Evolutionary conservation across 768 basidiomycete genomes (phyloP).

Genomic region (Lentinula detonsa): DNA sequence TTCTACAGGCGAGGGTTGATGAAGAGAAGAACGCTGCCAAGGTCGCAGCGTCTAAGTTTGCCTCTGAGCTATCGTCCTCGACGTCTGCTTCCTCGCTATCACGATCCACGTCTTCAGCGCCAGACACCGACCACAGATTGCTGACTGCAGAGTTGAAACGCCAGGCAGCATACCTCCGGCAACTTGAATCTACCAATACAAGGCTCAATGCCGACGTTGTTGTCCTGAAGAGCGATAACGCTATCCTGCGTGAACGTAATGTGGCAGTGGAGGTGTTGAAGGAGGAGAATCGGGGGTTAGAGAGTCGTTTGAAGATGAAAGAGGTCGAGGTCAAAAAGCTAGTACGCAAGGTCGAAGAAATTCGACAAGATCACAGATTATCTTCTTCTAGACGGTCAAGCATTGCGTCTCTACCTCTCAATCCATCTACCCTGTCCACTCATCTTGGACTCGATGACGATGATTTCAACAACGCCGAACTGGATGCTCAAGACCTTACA

Average conservation of each 20-base stretch:
- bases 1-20: not conserved
- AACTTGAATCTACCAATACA: slow-evolving; percentile 1
- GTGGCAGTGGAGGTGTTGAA: not conserved
- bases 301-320: not conserved
- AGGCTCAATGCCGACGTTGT: not conserved
- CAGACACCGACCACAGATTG: slow-evolving; percentile 1
- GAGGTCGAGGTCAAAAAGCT: slow-evolving; percentile 1
- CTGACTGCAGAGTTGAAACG: slow-evolving; percentile 1
- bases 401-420: not conserved
- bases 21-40: slow-evolving; percentile 1
- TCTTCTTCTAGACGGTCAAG: not conserved
- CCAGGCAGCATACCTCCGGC: slow-evolving; percentile 1
- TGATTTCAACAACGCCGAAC: not conserved
- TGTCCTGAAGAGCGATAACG: not conserved
- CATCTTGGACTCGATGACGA: slow-evolving; percentile 5
- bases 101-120: not conserved
- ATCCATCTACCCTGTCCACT: not conserved
- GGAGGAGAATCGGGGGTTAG: slow-evolving; percentile 6
- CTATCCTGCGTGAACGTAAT: not conserved
- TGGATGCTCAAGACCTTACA: not conserved
- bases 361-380: not conserved
- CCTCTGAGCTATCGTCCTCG: not conserved
- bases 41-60: not conserved
- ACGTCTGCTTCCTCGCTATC: not conserved
- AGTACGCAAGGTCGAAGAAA: not conserved